Conservation (phyloP, 2,329 filamentous ascomycete species). For the Karstenula rhodostoma region DNA sequence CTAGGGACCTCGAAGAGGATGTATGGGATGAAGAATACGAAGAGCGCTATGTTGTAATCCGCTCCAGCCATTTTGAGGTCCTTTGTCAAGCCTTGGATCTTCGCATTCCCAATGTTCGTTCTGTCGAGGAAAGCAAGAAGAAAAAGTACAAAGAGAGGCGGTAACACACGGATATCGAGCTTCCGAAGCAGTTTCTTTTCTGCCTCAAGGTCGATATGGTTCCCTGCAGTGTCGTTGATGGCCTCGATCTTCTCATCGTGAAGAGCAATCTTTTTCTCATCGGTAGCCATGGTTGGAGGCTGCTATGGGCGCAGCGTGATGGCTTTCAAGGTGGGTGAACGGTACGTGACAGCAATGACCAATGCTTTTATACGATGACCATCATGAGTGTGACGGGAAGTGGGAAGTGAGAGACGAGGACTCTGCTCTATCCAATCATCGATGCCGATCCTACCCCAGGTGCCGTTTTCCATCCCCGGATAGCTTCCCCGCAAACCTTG, state of each 20-base stretch:
- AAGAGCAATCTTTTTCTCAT: background rate
- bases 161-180: conserved; percentile 58
- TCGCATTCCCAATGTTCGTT: conserved; percentile 52
- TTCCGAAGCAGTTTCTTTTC: conserved; percentile 60
- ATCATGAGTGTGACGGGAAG: background rate
- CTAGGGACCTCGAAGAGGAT: conserved; percentile 47
- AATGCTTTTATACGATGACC: background rate
- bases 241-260: conserved; percentile 33
- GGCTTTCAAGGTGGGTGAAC: background rate
- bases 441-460: background rate
- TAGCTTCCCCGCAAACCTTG: conserved; percentile 12
- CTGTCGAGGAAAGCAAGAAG: conserved; percentile 43
- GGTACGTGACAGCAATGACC: background rate
- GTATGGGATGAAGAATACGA: conserved; percentile 51
- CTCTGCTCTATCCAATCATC: background rate
- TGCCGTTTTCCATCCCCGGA: background rate
- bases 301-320: background rate
- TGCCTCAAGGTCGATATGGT: conserved; percentile 43
- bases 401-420: background rate
- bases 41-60: conserved; percentile 50
- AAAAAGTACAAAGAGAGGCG: conserved; percentile 56
- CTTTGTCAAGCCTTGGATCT: conserved; percentile 49
- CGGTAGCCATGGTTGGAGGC: background rate
- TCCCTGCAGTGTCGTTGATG: conserved; percentile 36
- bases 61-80: conserved; percentile 48